Percentiles rank a stretch among this genome's conserved stretches.
Evolutionary conservation across 2,329 filamentous ascomycete species (phyloP).

Genomic region (Pseudocercospora vitis): DNA sequence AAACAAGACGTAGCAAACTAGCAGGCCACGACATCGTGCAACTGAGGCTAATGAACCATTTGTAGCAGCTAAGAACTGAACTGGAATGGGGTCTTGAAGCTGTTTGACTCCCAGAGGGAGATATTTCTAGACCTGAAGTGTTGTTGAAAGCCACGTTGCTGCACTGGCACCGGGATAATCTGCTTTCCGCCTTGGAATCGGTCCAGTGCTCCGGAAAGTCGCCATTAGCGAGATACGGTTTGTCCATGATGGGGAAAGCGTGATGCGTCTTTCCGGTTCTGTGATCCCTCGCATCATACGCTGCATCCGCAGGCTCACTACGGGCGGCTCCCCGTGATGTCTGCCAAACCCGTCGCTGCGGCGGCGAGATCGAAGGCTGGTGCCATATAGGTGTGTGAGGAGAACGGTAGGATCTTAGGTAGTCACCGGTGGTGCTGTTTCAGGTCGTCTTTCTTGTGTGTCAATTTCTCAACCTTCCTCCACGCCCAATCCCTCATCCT

Average conservation of each 20-base stretch:
- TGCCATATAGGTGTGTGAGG: too few species aligned
- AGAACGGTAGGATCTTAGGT: too few species aligned
- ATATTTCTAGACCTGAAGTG: neutral
- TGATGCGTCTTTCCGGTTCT: slow-evolving; percentile 10
- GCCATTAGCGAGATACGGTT: slow-evolving; percentile 10
- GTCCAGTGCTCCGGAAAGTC: slow-evolving; percentile 11
- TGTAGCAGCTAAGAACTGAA: neutral
- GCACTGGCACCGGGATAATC: slow-evolving; percentile 18
- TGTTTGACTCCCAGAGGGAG: neutral
- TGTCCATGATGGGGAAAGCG: slow-evolving; percentile 6
- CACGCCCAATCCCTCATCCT: slow-evolving; percentile 28
- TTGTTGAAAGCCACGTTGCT: slow-evolving; percentile 15
- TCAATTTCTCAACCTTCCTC: slow-evolving; percentile 25
- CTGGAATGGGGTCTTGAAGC: neutral
- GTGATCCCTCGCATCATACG: slow-evolving; percentile 2
- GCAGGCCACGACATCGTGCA: slow-evolving; percentile 7
- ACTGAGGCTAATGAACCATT: slow-evolving; percentile 1
- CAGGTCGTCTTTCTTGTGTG: neutral
- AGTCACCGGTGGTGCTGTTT: neutral
- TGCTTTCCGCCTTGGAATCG: slow-evolving; percentile 7
- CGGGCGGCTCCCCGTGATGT: too few species aligned
- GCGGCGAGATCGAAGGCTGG: too few species aligned
- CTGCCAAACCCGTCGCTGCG: too few species aligned
- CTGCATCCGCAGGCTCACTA: slow-evolving; percentile 2
- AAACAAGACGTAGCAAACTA: slow-evolving; percentile 21